phyloP scores from a whole-genome alignment of 2,329 filamentous ascomycete species.

The Paramyrothecium sp. region DNA sequence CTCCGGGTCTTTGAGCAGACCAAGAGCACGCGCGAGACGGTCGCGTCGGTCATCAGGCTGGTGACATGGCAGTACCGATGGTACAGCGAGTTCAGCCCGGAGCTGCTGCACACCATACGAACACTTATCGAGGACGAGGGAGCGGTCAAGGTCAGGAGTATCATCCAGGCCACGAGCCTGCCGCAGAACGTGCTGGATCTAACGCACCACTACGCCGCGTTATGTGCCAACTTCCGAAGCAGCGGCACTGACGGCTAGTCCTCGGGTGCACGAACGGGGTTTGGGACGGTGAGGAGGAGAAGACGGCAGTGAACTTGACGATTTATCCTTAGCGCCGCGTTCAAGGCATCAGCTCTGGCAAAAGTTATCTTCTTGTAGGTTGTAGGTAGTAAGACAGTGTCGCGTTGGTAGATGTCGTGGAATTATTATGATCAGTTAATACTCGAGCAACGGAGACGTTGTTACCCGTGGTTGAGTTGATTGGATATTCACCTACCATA shows the following conservation, averaged over 20 bases:
- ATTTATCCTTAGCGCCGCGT: neutral
- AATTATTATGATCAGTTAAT: too few species aligned
- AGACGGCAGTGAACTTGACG: too few species aligned
- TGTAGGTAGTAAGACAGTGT: too few species aligned
- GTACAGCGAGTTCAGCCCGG: conserved; percentile 98
- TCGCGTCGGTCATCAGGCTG: conserved; percentile 83
- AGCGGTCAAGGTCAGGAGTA: conserved; percentile 93
- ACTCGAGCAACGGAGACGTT: too few species aligned
- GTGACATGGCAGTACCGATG: conserved; percentile 98
- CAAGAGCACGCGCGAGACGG: conserved; percentile 76
- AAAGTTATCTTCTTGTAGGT: neutral
- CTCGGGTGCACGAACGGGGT: neutral
- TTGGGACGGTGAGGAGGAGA: too few species aligned
- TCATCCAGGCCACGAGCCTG: conserved; percentile 92
- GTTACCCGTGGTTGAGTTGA: too few species aligned
- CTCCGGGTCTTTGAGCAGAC: conserved; percentile 74
- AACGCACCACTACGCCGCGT: conserved; percentile 91
- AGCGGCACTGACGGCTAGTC: conserved; percentile 79
- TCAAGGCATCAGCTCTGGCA: neutral
- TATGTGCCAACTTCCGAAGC: conserved; percentile 94
- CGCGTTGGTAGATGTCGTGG: too few species aligned
- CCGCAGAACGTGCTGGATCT: conserved; percentile 91
- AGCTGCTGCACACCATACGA: conserved; percentile 82
- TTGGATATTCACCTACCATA: too few species aligned
- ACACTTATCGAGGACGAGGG: conserved; percentile 97